These are phyloP conservation scores for Cochlearia excelsa DNA, from an alignment of 345 rosid genomes.

Conservation along the genomic window DNA sequence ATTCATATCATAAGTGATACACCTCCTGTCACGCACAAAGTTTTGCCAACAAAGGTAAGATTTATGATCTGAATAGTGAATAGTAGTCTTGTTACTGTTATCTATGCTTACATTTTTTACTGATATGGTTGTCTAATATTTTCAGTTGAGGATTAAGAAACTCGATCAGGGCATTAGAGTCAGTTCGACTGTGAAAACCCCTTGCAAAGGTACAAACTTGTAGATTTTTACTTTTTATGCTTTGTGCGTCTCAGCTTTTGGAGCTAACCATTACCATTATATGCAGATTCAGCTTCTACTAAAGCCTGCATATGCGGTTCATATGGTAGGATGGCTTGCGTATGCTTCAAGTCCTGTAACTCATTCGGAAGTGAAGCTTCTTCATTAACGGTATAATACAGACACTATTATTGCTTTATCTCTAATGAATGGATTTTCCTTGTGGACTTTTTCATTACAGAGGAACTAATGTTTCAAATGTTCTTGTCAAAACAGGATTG, in stretches of 20 bases:
- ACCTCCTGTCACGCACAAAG: not conserved
- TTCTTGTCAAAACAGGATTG: conserved; percentile 37
- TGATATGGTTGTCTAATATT: conserved; percentile 11
- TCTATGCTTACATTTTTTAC: not conserved
- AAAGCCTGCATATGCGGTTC: conserved; percentile 42
- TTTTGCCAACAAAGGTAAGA: conserved; percentile 34
- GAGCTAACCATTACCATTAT: conserved; percentile 22
- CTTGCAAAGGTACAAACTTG: conserved; percentile 60
- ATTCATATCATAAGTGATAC: conserved; percentile 16
- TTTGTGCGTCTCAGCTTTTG: conserved; percentile 29
- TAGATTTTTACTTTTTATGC: conserved; percentile 7
- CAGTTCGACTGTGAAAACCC: conserved; percentile 30
- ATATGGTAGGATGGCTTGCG: conserved; percentile 25
- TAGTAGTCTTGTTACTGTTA: not conserved
- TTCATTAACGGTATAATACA: conserved; percentile 49
- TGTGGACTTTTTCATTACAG: conserved; percentile 1
- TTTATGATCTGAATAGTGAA: not conserved
- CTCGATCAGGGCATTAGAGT: conserved; percentile 26
- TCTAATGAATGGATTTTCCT: conserved; percentile 7
- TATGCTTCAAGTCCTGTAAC: conserved; percentile 30
- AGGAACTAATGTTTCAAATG: not conserved
- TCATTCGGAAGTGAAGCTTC: conserved; percentile 22
- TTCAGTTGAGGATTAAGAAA: conserved; percentile 37
- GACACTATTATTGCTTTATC: conserved; percentile 5
- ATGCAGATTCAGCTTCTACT: conserved; percentile 34